A percentile compares a stretch with the other conserved stretches of the same genome.
phyloP scores from a whole-genome alignment of 148 eudicot genomes.

The Chenopodium berlandieri region DNA sequence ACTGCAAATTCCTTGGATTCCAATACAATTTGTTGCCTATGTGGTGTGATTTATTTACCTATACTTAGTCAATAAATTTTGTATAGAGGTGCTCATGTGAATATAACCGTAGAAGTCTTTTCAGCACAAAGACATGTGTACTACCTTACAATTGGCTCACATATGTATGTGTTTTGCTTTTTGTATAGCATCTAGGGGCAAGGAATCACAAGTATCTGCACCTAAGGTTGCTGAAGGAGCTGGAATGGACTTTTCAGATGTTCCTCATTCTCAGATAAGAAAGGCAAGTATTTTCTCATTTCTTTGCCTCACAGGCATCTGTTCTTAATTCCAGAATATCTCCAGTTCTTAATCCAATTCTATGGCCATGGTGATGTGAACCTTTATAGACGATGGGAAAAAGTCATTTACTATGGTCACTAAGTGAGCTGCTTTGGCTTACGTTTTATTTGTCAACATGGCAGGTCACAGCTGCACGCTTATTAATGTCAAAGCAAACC shows the following conservation, averaged over 20 bases:
- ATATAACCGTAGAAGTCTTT: not conserved
- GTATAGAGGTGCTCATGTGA: not conserved
- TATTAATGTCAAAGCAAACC: constrained; percentile 79
- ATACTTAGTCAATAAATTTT: not conserved
- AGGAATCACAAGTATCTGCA: constrained; percentile 51
- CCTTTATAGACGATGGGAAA: not conserved
- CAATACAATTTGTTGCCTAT: not conserved
- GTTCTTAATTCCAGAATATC: not conserved
- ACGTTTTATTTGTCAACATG: constrained; percentile 16
- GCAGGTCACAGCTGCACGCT: constrained; percentile 85
- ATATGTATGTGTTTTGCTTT: not conserved
- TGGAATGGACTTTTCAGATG: constrained; percentile 61
- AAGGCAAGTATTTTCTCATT: constrained; percentile 42
- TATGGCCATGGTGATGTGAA: constrained; percentile 4
- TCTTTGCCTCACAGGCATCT: not conserved
- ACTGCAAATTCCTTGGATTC: not conserved
- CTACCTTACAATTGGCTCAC: not conserved
- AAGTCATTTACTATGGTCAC: not conserved
- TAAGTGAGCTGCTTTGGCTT: constrained; percentile 14
- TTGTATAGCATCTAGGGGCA: constrained; percentile 67
- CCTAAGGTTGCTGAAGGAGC: constrained; percentile 48
- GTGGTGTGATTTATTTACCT: not conserved
- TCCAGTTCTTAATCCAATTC: not conserved
- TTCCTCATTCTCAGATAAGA: constrained; percentile 84
- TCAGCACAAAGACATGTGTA: not conserved